Conservation (phyloP, 768 basidiomycete species). For the Termitomyces eurrhizus region DNA sequence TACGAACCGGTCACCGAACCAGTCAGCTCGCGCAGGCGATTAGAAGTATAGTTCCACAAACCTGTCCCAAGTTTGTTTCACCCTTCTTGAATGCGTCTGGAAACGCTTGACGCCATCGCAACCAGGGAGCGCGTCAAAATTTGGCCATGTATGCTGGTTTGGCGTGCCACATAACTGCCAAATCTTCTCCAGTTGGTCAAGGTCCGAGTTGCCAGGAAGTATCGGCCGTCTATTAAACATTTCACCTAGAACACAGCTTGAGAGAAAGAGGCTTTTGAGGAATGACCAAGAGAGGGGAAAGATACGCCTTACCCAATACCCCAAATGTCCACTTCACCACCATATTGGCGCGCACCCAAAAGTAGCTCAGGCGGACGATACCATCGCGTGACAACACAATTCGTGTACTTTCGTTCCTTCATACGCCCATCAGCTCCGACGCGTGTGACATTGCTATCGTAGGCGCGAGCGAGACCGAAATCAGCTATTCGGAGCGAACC, state of each 20-base stretch:
- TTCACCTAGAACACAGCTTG: slow-evolving; percentile 92
- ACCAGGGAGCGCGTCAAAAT: slow-evolving; percentile 69
- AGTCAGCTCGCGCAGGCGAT: slow-evolving; percentile 7
- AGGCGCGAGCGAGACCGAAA: slow-evolving; percentile 91
- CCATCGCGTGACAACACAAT: slow-evolving; percentile 94
- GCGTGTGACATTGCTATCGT: slow-evolving; percentile 46
- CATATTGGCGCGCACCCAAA: slow-evolving; percentile 85
- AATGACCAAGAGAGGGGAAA: not conserved
- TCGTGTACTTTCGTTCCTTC: slow-evolving; percentile 79
- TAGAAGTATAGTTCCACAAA: slow-evolving; percentile 27
- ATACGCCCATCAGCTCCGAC: slow-evolving; percentile 36
- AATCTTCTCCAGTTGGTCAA: slow-evolving; percentile 91
- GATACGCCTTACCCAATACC: slow-evolving; percentile 74
- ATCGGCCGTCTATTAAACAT: slow-evolving; percentile 91
- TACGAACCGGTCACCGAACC: not conserved
- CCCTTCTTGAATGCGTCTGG: slow-evolving; percentile 44
- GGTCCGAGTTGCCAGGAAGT: slow-evolving; percentile 79
- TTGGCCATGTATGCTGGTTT: slow-evolving; percentile 77
- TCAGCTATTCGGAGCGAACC: slow-evolving; percentile 88
- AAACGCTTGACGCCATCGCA: slow-evolving; percentile 77
- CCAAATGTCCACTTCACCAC: slow-evolving; percentile 96
- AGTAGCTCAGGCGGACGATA: slow-evolving; percentile 92
- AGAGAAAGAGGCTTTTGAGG: not conserved
- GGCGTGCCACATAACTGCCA: slow-evolving; percentile 89
- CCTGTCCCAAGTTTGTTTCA: slow-evolving; percentile 59